Evolutionary conservation across 1,139 yeast species (phyloP).

Genomic region (Yamadazyma kanchanaburiensis): DNA sequence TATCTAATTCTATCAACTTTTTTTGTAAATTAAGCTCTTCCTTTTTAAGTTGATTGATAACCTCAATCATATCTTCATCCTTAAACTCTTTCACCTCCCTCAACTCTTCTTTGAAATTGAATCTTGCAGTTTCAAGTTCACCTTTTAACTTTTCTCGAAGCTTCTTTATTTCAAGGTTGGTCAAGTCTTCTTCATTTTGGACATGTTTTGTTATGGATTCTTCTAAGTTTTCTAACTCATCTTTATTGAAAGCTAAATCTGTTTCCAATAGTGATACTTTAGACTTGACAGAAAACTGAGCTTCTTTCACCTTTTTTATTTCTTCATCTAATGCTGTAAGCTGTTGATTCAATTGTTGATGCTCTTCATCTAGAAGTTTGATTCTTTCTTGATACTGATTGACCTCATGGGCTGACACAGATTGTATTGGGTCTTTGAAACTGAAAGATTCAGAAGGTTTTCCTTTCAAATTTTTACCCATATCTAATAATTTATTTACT

Average conservation of each 20-base stretch:
- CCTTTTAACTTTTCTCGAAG: slow-evolving; percentile 20
- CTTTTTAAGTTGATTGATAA: slow-evolving; percentile 10
- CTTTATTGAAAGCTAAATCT: too few species aligned
- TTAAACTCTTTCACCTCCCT: slow-evolving; percentile 22
- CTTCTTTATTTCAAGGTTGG: slow-evolving; percentile 22
- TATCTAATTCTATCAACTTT: slow-evolving; percentile 8
- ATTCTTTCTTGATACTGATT: too few species aligned
- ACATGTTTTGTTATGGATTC: slow-evolving; percentile 23
- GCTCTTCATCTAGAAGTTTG: too few species aligned
- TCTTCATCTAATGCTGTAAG: too few species aligned
- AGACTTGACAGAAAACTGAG: too few species aligned
- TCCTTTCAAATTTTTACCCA: too few species aligned
- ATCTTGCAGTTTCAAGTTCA: slow-evolving; percentile 30
- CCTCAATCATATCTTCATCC: slow-evolving; percentile 19
- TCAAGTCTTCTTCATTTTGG: slow-evolving; percentile 22
- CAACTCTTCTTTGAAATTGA: slow-evolving; percentile 29
- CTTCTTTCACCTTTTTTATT: too few species aligned
- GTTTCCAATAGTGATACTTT: too few species aligned
- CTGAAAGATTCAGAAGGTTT: too few species aligned
- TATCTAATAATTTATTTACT: slow-evolving; percentile 11
- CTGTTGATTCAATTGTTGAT: too few species aligned
- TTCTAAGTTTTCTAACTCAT: neutral
- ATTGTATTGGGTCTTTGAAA: too few species aligned
- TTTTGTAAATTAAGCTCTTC: slow-evolving; percentile 13
- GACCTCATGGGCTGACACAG: too few species aligned